A percentile compares a stretch with the other conserved stretches of the same genome.
phyloP scores from a whole-genome alignment of 495 filamentous ascomycete species.

The Darksidea phi region DNA sequence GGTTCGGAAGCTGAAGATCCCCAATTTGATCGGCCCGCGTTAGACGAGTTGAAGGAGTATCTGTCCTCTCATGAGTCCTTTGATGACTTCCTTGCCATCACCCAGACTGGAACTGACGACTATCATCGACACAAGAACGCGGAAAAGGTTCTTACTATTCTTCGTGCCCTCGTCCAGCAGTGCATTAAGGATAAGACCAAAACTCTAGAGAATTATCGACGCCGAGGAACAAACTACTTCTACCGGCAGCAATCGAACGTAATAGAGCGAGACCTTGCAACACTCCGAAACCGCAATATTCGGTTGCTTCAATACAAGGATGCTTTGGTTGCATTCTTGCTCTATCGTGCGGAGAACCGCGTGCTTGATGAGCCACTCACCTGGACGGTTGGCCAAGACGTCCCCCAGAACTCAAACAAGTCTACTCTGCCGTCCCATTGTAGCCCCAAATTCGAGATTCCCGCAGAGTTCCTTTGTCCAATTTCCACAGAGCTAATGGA shows the following conservation, averaged over 20 bases:
- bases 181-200: constrained; percentile 13
- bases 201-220: constrained; percentile 7
- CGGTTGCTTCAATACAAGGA: constrained; percentile 32
- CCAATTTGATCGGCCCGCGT: constrained; percentile 8
- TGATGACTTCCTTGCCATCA: constrained; percentile 37
- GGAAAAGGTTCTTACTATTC: constrained; percentile 29
- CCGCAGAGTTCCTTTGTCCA: constrained; percentile 33
- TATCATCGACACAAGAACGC: constrained; percentile 11
- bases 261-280: constrained; percentile 13
- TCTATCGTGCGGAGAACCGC: constrained; percentile 28
- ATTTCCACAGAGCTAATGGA: constrained; percentile 38
- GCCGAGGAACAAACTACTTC: neutral
- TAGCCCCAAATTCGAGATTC: constrained; percentile 14
- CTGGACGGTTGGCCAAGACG: constrained; percentile 33
- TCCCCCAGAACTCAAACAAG: too few relatives aligned
- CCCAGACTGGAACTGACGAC: constrained; percentile 6
- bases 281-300: constrained; percentile 28
- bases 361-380: constrained; percentile 28
- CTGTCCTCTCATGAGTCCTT: constrained; percentile 31
- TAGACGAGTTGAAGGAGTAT: constrained; percentile 10
- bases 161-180: constrained; percentile 13
- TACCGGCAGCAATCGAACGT: constrained; percentile 3
- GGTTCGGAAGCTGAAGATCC: constrained; percentile 13
- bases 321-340: constrained; percentile 34
- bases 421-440: neutral